Evolutionary conservation across 1,284 basidiomycete genomes (phyloP).

Genomic region (Irpex rosettiformis): DNA sequence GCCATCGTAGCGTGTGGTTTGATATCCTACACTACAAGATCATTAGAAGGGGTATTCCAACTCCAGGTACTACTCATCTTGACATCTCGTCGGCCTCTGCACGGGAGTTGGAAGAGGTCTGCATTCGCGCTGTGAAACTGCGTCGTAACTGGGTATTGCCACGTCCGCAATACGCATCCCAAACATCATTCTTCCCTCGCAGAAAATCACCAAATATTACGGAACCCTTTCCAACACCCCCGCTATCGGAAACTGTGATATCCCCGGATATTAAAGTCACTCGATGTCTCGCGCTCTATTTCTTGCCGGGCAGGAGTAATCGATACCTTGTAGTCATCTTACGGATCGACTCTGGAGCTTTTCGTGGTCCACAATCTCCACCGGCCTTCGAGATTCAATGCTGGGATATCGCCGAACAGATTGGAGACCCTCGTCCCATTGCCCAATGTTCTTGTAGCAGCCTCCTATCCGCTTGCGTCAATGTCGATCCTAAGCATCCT

Average conservation of each 20-base stretch:
- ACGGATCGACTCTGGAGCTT: slow-evolving; percentile 15
- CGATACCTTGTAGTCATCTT: slow-evolving; percentile 45
- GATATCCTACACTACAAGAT: slow-evolving; percentile 40
- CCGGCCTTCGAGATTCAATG: slow-evolving; percentile 42
- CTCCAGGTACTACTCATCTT: slow-evolving; percentile 33
- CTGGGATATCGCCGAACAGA: slow-evolving; percentile 38
- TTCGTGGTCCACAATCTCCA: not conserved
- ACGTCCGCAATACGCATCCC: slow-evolving; percentile 26
- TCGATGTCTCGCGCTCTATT: slow-evolving; percentile 39
- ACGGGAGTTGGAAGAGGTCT: slow-evolving; percentile 39
- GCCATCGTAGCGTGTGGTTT: slow-evolving; percentile 48
- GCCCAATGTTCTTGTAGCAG: slow-evolving; percentile 16
- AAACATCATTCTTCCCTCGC: not conserved
- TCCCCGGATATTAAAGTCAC: slow-evolving; percentile 1
- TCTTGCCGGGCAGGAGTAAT: slow-evolving; percentile 37
- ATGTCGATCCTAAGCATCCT: slow-evolving; percentile 12
- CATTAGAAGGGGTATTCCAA: slow-evolving; percentile 41
- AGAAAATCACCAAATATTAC: not conserved
- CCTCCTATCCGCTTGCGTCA: slow-evolving; percentile 19
- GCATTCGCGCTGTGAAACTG: slow-evolving; percentile 36
- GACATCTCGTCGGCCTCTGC: slow-evolving; percentile 33
- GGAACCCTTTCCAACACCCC: not conserved
- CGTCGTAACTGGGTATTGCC: slow-evolving; percentile 45
- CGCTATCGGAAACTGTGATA: not conserved
- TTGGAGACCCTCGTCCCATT: slow-evolving; percentile 7